Evolutionary conservation across 768 basidiomycete species (phyloP).

Genomic region (Hygrophorus pudorinus): DNA sequence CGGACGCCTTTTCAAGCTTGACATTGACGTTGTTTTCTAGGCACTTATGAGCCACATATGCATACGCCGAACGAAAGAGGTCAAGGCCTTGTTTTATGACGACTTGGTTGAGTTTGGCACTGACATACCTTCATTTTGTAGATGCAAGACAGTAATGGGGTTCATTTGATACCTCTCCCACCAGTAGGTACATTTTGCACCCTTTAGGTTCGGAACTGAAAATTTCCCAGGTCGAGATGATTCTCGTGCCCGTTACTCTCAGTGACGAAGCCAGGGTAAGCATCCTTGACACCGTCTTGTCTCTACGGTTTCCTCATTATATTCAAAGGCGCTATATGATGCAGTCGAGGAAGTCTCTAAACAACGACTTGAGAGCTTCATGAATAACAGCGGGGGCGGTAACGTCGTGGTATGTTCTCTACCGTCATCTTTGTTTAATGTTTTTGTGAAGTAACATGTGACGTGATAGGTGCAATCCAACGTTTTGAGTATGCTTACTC

Average conservation of each 20-base stretch:
- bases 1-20: background rate
- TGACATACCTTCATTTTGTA: constrained; percentile 19
- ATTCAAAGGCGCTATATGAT: constrained; percentile 51
- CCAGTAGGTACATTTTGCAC: constrained; percentile 29
- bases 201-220: background rate
- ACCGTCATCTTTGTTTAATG: background rate
- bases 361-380: constrained; percentile 47
- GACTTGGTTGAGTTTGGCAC: background rate
- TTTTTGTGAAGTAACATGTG: background rate
- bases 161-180: constrained; percentile 65
- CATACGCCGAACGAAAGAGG: constrained; percentile 79
- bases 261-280: constrained; percentile 54
- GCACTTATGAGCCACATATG: constrained; percentile 71
- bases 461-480: constrained; percentile 37
- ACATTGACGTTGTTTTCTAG: constrained; percentile 23
- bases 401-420: constrained; percentile 29
- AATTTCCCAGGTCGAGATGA: constrained; percentile 59
- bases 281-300: background rate
- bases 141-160: constrained; percentile 80
- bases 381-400: constrained; percentile 32
- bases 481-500: constrained; percentile 75
- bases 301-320: constrained; percentile 3
- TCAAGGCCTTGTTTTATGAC: constrained; percentile 11
- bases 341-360: constrained; percentile 54
- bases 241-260: constrained; percentile 59